phyloP scores from a whole-genome alignment of 768 basidiomycete species.

The Lentinula aciculospora region DNA sequence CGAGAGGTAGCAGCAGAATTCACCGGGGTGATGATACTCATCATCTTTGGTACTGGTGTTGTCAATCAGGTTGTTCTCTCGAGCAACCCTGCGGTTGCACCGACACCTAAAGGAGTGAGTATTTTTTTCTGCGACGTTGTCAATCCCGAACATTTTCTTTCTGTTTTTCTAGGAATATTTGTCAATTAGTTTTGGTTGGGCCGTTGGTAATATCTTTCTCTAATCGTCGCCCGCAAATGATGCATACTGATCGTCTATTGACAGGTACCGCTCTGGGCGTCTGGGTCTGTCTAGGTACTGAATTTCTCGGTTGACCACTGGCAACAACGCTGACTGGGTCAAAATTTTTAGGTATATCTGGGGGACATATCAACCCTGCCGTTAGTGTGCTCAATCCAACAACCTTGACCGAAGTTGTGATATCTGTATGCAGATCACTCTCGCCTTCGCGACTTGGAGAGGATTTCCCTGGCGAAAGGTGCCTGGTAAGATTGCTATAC shows the following conservation, averaged over 20 bases:
- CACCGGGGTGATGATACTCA: slow-evolving; percentile 36
- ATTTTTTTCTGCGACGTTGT: neutral
- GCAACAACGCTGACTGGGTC: neutral
- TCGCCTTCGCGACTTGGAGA: slow-evolving; percentile 63
- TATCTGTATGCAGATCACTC: slow-evolving; percentile 46
- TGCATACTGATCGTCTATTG: neutral
- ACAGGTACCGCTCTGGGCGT: slow-evolving; percentile 41
- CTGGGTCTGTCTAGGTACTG: slow-evolving; percentile 30
- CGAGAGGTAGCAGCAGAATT: slow-evolving; percentile 29
- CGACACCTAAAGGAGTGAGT: slow-evolving; percentile 33
- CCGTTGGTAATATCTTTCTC: neutral
- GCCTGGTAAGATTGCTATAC: slow-evolving; percentile 47
- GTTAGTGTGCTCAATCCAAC: slow-evolving; percentile 12
- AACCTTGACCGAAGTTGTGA: neutral
- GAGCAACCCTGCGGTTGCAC: slow-evolving; percentile 24
- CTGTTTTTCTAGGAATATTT: neutral
- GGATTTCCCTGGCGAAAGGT: slow-evolving; percentile 81
- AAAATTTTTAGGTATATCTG: slow-evolving; percentile 32
- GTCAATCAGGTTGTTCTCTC: slow-evolving; percentile 37
- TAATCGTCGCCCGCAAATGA: neutral
- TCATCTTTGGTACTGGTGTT: slow-evolving; percentile 40
- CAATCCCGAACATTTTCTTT: neutral
- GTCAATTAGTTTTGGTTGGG: neutral
- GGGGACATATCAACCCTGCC: slow-evolving; percentile 40
- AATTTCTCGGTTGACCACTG: neutral